Base-by-base conservation (phyloP, 345 rosid genomes). In the Salix exigua region DNA sequence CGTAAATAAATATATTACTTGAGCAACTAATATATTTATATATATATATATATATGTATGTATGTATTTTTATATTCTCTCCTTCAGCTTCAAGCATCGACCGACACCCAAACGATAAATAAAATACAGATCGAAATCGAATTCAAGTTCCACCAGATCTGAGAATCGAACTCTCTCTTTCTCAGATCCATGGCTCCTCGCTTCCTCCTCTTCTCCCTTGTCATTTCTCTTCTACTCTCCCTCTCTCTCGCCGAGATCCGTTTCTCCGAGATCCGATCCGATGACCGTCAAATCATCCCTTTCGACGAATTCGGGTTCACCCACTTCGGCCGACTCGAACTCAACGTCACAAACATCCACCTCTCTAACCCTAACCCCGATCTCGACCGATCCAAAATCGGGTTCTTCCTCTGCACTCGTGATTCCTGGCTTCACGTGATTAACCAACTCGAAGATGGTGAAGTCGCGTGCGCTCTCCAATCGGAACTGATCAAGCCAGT, bases 321-420 rank as follows among this genome's bases (percentile, higher is more conserved):
- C 66, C 97, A 91, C 91, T 73, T 78, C 7, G 99, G 98, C 40
- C 89, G 78, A 9, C 93, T 96, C 37, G 94, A 93, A 84, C 98
- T 96, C 76, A 87, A 88, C 68, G 91, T 82, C 40, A 81, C 94
- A 21, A 48, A 79, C 33, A 87, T 93, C 86, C 65, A 44, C 4
- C 89, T 91, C 75, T 89, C 91, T 23, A 73, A 85, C 68, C 25
- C 65, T 13, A 87, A 86, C 28, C 90, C 90, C 6, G 91, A 89
- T 68, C 90, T 90, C 19, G 98, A 91, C 77, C 86, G 84, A 53
- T 79, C 91, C 58, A 86, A 85, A 82, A 81, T 93, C 16, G 99
- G 99, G 2, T 96, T 96, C 94, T 91, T 96, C 88, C 97, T 96
- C 69, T 91, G 93, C 89, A 93, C 99, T 26, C 85, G 80, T 17